phyloP scores from a whole-genome alignment of 306 rosid genomes.

The Trifolium pratense region DNA sequence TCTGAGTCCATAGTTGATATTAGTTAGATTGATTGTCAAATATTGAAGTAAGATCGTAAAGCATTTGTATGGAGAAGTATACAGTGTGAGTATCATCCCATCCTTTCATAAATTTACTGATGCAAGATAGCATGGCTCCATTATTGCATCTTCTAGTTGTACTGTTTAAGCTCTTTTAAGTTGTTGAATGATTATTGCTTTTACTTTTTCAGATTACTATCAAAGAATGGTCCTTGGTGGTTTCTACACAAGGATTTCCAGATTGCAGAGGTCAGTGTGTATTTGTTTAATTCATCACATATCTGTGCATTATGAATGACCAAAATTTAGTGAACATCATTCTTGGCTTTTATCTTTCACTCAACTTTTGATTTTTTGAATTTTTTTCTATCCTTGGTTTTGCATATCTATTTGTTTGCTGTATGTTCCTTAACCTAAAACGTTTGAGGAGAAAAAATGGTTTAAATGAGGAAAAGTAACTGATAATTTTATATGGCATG shows the following conservation, averaged over 20 bases:
- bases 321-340: not conserved
- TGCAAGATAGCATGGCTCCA: slow-evolving; percentile 14
- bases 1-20: not conserved
- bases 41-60: slow-evolving; percentile 11
- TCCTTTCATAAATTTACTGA: slow-evolving; percentile 18
- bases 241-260: slow-evolving; percentile 68
- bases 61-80: slow-evolving; percentile 7
- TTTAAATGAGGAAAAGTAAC: slow-evolving; percentile 3
- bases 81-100: not conserved
- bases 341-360: slow-evolving; percentile 15
- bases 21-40: slow-evolving; percentile 14
- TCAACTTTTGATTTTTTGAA: not conserved
- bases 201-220: slow-evolving; percentile 65
- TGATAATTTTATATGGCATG: slow-evolving; percentile 17
- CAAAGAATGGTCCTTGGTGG: slow-evolving; percentile 95
- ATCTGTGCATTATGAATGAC: slow-evolving; percentile 21
- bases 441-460: slow-evolving; percentile 24
- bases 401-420: not conserved
- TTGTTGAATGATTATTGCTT: slow-evolving; percentile 31
- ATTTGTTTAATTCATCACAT: slow-evolving; percentile 22
- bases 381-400: not conserved
- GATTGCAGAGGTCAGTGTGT: slow-evolving; percentile 55
- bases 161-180: not conserved
- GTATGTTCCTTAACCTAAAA: not conserved
- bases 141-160: slow-evolving; percentile 20